A percentile compares a stretch with the other conserved stretches of the same genome.
Evolutionary conservation across 164 flowering plant genomes (phyloP).

Genomic region (Litsea cubeba): DNA sequence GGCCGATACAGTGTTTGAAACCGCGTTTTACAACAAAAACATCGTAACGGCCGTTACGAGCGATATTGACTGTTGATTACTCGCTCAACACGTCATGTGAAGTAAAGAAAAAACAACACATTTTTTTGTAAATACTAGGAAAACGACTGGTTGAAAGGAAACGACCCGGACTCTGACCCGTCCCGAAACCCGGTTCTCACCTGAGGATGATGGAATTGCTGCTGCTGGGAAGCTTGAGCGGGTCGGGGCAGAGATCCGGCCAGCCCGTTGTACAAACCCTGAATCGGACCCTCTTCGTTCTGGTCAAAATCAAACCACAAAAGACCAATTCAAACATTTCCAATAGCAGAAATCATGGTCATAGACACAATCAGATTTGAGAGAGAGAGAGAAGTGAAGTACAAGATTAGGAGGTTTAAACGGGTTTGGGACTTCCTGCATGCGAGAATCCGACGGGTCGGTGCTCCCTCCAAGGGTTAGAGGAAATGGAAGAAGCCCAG

Average conservation of each 20-base stretch:
- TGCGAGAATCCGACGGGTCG: conserved; percentile 10
- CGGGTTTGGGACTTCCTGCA: background rate
- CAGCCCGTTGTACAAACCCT: conserved; percentile 34
- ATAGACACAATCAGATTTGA: too few species aligned
- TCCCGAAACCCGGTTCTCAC: conserved; percentile 8
- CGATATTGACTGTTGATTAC: too few species aligned
- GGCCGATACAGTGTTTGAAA: too few species aligned
- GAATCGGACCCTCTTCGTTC: background rate
- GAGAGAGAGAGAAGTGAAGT: background rate
- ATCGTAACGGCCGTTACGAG: too few species aligned
- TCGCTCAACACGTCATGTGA: too few species aligned
- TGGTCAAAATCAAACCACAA: background rate
- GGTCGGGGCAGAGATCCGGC: conserved; percentile 46
- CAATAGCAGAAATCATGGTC: background rate
- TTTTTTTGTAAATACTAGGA: background rate
- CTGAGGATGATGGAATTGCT: conserved; percentile 44
- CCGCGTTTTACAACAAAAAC: too few species aligned
- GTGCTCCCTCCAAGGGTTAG: conserved; percentile 21
- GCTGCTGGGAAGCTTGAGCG: conserved; percentile 33
- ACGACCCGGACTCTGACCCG: background rate
- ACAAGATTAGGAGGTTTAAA: background rate
- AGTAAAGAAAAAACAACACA: background rate
- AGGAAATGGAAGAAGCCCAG: conserved; percentile 33
- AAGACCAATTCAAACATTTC: background rate
- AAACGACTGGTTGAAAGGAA: background rate